These are phyloP conservation scores for Pestalotiopsis sp. DNA, from an alignment of 2,329 filamentous ascomycete genomes.

Conservation along the genomic window DNA sequence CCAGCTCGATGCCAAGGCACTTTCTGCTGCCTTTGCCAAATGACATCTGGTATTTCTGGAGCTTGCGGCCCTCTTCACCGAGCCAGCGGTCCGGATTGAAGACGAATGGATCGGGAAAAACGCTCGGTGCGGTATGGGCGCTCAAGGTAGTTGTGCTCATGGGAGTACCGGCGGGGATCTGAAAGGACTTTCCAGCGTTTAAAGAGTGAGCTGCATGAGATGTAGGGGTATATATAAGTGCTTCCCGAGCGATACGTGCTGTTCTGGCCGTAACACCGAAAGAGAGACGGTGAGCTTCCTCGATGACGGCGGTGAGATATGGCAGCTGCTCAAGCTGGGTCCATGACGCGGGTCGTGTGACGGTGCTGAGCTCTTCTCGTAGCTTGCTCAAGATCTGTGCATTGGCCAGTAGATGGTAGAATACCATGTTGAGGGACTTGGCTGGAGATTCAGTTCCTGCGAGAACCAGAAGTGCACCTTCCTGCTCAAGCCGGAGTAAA, in stretches of 20 bases:
- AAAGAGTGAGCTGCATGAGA: conserved; percentile 17
- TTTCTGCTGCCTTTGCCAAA: conserved; percentile 3
- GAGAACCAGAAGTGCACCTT: conserved; percentile 1
- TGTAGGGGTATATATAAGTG: conserved; percentile 19
- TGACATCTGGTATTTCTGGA: conserved; percentile 2
- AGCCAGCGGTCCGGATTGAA: conserved; percentile 9
- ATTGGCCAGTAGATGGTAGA: conserved; percentile 1
- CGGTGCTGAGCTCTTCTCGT: not conserved
- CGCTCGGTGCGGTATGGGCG: not conserved
- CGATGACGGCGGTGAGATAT: conserved; percentile 1
- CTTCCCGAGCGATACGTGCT: conserved; percentile 24
- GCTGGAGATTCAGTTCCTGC: conserved; percentile 8
- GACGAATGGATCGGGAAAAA: not conserved
- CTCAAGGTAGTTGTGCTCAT: conserved; percentile 1
- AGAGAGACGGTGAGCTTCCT: conserved; percentile 2
- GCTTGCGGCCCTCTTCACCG: not conserved
- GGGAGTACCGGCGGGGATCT: conserved; percentile 29
- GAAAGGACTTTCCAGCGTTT: conserved; percentile 19
- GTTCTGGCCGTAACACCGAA: not conserved
- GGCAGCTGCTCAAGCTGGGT: conserved; percentile 3
- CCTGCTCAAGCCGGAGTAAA: not conserved
- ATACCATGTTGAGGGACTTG: not conserved
- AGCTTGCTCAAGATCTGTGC: not conserved
- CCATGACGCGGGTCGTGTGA: not conserved
- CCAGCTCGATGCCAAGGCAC: conserved; percentile 16